Conservation (phyloP, 1,139 yeast genomes). For the Yamadazyma songkhlaensis region DNA sequence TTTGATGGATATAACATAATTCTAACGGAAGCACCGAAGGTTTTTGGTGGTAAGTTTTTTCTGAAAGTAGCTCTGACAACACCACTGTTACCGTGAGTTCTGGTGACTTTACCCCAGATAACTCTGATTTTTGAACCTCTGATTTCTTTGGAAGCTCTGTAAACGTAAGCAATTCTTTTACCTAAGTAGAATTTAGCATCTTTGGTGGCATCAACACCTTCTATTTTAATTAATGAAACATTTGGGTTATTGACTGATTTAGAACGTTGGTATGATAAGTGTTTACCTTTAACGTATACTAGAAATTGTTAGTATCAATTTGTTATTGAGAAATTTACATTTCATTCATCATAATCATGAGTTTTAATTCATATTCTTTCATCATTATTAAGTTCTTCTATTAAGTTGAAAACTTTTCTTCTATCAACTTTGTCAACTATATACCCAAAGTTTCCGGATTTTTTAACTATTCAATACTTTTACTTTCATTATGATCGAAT, state of each 20-base stretch:
- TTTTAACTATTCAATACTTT: neutral
- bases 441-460: neutral
- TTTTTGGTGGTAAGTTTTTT: conserved; percentile 98
- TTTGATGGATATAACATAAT: conserved; percentile 99
- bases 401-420: neutral
- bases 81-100: conserved; percentile 99
- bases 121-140: conserved; percentile 99
- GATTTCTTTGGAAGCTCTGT: conserved; percentile 97
- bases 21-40: conserved; percentile 99
- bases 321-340: neutral
- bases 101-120: conserved; percentile 98
- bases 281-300: conserved; percentile 99
- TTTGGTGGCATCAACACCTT: conserved; percentile 87
- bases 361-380: neutral
- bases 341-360: no score
- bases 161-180: conserved; percentile 98
- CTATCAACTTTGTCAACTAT: neutral
- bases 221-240: conserved; percentile 93
- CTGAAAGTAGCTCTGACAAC: conserved; percentile 98
- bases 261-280: conserved; percentile 99
- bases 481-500: no score
- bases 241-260: conserved; percentile 98
- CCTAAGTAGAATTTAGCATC: conserved; percentile 99
- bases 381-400: no score
- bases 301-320: conserved; percentile 41